Percentiles rank a stretch among this genome's conserved stretches.
These are phyloP conservation scores for Aspergillus carlsbadensis DNA, from an alignment of 495 filamentous ascomycete genomes.

Conservation along the genomic window DNA sequence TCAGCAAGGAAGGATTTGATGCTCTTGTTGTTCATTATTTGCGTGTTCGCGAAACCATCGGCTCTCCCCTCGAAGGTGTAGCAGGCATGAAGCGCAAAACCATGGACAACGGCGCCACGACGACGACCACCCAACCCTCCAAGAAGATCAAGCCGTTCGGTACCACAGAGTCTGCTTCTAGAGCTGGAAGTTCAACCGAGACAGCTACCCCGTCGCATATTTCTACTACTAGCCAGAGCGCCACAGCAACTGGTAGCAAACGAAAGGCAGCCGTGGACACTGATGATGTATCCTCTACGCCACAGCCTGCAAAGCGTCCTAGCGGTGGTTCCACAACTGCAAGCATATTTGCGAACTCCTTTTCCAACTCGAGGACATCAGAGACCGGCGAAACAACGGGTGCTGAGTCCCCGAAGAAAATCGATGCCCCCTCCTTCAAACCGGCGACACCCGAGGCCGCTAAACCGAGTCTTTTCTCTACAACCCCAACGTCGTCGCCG, in stretches of 20 bases:
- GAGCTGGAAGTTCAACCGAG: background rate
- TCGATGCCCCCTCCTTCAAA: constrained; percentile 10
- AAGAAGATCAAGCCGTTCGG: constrained; percentile 26
- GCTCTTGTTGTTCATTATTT: constrained; percentile 33
- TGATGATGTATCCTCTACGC: constrained; percentile 7
- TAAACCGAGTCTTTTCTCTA: constrained; percentile 20
- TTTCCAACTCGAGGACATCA: constrained; percentile 31
- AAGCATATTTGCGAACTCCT: constrained; percentile 43
- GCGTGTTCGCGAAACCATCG: constrained; percentile 34
- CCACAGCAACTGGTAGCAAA: constrained; percentile 14
- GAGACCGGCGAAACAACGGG: constrained; percentile 14
- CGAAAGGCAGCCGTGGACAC: constrained; percentile 21
- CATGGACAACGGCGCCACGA: constrained; percentile 2
- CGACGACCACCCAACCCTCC: background rate
- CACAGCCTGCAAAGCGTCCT: constrained; percentile 19
- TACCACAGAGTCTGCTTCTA: background rate
- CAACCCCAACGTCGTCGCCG: constrained; percentile 24
- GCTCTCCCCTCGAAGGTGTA: constrained; percentile 25
- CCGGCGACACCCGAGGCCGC: constrained; percentile 18
- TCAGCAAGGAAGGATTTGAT: constrained; percentile 32
- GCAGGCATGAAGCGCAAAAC: constrained; percentile 22
- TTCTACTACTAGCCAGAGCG: constrained; percentile 11
- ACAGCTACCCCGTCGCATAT: constrained; percentile 8
- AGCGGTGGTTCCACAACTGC: constrained; percentile 35
- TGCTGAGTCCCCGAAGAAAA: constrained; percentile 4